Evolutionary conservation across 2,329 filamentous ascomycete genomes (phyloP).

Genomic region (Ceratocystis harringtonii): DNA sequence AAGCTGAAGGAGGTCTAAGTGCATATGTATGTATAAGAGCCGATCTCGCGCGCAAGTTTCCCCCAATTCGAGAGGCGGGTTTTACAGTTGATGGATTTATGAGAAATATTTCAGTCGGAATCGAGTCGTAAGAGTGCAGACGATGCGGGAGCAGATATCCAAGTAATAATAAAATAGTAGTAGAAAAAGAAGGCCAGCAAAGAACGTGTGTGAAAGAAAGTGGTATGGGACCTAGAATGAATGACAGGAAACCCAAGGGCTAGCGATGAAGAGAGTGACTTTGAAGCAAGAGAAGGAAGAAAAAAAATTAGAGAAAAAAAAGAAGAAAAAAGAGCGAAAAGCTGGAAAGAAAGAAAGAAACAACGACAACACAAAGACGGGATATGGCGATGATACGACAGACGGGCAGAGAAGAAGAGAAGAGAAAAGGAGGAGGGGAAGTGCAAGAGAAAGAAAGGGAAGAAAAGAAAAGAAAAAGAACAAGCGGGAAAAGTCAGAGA

Average conservation of each 20-base stretch:
- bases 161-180: constrained; percentile 17
- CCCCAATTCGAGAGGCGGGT: not conserved
- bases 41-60: not conserved
- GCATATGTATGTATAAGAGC: not conserved
- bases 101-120: constrained; percentile 11
- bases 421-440: constrained; percentile 22
- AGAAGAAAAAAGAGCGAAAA: constrained; percentile 16
- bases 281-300: constrained; percentile 31
- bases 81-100: constrained; percentile 14
- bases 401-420: constrained; percentile 22
- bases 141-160: not conserved
- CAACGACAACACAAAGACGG: constrained; percentile 23
- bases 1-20: constrained; percentile 17
- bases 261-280: constrained; percentile 39
- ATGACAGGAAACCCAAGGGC: constrained; percentile 33
- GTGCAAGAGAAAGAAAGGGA: constrained; percentile 22
- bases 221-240: constrained; percentile 22
- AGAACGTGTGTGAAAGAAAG: constrained; percentile 12
- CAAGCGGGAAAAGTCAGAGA: constrained; percentile 25
- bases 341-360: constrained; percentile 20
- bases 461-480: constrained; percentile 24
- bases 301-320: constrained; percentile 21
- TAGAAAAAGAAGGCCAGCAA: constrained; percentile 23
- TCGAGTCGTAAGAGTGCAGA: constrained; percentile 13
- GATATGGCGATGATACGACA: constrained; percentile 23